Conservation (phyloP, 176 grass and related monocot species). For the Aechmea fasciata region DNA sequence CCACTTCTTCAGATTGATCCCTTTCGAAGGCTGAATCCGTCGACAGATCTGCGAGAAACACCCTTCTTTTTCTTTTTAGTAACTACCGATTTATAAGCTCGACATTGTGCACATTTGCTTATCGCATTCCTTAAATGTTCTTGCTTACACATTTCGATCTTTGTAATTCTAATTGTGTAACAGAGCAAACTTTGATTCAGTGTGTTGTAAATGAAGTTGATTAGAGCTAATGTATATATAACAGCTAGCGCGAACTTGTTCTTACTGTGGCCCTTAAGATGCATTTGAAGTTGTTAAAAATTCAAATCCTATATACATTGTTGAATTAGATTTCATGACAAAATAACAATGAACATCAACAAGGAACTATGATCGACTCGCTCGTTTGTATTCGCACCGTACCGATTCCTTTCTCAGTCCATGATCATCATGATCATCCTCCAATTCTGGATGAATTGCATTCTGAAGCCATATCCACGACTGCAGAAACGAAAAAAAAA, state of each 20-base stretch:
- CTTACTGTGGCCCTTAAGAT: too few species aligned
- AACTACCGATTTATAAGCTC: too few species aligned
- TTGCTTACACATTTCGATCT: not conserved
- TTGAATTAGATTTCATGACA: too few species aligned
- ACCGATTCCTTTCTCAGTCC: slow-evolving; percentile 85
- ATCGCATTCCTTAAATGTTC: not conserved
- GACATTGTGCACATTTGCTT: not conserved
- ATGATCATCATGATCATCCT: slow-evolving; percentile 75
- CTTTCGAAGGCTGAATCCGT: slow-evolving; percentile 70
- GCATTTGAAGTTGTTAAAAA: too few species aligned
- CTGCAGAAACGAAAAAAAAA: slow-evolving; percentile 22
- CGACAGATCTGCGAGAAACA: slow-evolving; percentile 45
- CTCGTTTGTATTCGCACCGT: slow-evolving; percentile 12
- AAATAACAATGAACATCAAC: too few species aligned
- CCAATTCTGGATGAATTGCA: slow-evolving; percentile 89
- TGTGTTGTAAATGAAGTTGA: too few species aligned
- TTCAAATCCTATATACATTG: too few species aligned
- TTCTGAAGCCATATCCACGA: slow-evolving; percentile 99
- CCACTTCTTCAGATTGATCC: slow-evolving; percentile 84
- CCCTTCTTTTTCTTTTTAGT: slow-evolving; percentile 12
- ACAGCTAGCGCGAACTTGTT: too few species aligned
- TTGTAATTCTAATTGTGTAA: not conserved
- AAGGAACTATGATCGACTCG: too few species aligned
- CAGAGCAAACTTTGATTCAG: not conserved
- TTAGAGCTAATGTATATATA: too few species aligned